phyloP scores from a whole-genome alignment of 306 rosid species.

The Luffa aegyptiaca region DNA sequence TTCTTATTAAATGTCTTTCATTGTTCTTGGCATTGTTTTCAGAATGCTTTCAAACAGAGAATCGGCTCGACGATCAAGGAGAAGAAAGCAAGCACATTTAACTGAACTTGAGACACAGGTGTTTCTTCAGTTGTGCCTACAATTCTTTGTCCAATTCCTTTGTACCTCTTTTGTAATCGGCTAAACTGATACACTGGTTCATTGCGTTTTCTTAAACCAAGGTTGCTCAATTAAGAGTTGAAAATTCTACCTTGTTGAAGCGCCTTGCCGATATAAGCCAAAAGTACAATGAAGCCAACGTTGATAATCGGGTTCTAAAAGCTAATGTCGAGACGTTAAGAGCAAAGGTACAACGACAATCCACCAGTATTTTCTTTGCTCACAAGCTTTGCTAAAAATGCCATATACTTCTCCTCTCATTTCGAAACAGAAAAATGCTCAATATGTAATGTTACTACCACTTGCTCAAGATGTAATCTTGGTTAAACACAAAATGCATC shows the following conservation, averaged over 20 bases:
- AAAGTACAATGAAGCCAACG: constrained; percentile 52
- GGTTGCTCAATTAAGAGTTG: constrained; percentile 76
- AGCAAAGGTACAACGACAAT: constrained; percentile 57
- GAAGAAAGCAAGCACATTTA: constrained; percentile 97
- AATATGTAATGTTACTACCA: neutral
- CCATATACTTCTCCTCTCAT: neutral
- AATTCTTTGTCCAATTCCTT: constrained; percentile 1
- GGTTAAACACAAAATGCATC: neutral
- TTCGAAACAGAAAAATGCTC: neutral
- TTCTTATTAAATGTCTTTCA: neutral
- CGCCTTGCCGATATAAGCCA: constrained; percentile 58
- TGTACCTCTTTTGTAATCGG: neutral
- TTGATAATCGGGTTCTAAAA: constrained; percentile 79
- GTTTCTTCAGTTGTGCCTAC: neutral
- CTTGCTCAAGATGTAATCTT: neutral
- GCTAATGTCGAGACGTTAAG: constrained; percentile 89
- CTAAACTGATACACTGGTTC: neutral
- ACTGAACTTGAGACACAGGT: constrained; percentile 88
- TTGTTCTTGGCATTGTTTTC: neutral
- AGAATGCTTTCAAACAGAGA: constrained; percentile 99
- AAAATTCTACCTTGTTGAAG: constrained; percentile 73
- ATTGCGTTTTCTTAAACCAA: constrained; percentile 14
- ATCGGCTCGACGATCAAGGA: constrained; percentile 94
- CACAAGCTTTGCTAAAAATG: neutral
- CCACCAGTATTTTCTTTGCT: neutral